Conservation (phyloP, 768 basidiomycete genomes). For the Agaricus subrufescens region DNA sequence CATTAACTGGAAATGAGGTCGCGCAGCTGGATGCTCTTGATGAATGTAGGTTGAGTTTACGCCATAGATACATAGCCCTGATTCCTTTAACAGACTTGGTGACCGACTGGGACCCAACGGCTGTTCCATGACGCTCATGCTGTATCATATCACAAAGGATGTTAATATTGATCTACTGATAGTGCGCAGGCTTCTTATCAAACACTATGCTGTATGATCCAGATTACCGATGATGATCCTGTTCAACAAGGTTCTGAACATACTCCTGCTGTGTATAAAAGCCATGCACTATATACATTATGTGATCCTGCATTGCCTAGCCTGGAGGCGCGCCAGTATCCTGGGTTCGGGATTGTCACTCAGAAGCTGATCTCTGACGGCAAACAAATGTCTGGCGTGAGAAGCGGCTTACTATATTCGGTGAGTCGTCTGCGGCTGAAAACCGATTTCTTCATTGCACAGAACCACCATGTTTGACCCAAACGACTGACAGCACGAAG, state of each 20-base stretch:
- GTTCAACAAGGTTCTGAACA: constrained; percentile 6
- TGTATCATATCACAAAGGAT: neutral
- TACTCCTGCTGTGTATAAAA: neutral
- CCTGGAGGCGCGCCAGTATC: neutral
- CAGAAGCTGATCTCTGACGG: neutral
- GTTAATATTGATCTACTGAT: neutral
- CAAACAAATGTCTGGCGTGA: neutral
- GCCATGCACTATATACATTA: neutral
- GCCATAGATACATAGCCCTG: neutral
- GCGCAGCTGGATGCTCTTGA: constrained; percentile 45
- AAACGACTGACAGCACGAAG: too few relatives aligned
- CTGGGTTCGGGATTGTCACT: constrained; percentile 1
- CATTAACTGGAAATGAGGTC: constrained; percentile 47
- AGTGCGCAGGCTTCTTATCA: neutral
- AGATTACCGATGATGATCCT: constrained; percentile 3
- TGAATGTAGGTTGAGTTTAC: constrained; percentile 33
- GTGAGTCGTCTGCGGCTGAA: too few relatives aligned
- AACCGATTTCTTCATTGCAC: too few relatives aligned
- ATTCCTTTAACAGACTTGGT: constrained; percentile 25
- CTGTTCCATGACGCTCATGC: constrained; percentile 13
- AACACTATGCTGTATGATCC: neutral
- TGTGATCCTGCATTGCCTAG: neutral
- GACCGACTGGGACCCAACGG: constrained; percentile 36
- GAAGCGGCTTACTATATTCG: neutral
- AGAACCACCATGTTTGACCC: too few relatives aligned